Evolutionary conservation across 78 protist species (phyloP).

Genomic region (Emiliania huxleyi): DNA sequence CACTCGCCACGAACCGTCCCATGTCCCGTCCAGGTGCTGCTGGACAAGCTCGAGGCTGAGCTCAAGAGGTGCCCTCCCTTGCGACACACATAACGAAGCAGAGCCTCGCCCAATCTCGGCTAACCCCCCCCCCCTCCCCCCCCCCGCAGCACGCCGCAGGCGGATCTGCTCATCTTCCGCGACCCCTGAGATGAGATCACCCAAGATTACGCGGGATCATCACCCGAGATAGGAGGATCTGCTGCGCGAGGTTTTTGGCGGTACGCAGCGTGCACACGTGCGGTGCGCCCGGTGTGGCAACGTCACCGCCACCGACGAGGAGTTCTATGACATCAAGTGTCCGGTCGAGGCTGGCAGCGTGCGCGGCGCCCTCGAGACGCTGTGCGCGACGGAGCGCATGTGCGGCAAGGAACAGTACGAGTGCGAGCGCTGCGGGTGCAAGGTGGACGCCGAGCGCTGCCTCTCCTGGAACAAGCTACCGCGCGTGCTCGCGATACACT

Average conservation of each 20-base stretch:
- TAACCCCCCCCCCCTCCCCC: no score
- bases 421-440: background rate
- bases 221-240: no score
- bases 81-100: no score
- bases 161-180: no score
- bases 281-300: background rate
- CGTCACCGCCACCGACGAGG: background rate
- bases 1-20: no score
- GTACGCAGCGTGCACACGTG: background rate
- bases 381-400: background rate
- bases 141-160: background rate
- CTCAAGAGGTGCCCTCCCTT: no score
- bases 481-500: constrained; percentile 60
- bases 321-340: background rate
- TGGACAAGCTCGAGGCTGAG: constrained; percentile 49
- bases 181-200: no score
- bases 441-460: constrained; percentile 43
- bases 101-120: no score
- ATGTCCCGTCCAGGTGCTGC: no score
- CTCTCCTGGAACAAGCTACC: constrained; percentile 40
- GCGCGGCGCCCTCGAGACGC: constrained; percentile 1
- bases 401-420: background rate
- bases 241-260: background rate
- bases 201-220: no score
- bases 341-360: background rate